These are phyloP conservation scores for Schizochytrium sp. DNA, from an alignment of 108 stramenopile genomes.

Conservation along the genomic window DNA sequence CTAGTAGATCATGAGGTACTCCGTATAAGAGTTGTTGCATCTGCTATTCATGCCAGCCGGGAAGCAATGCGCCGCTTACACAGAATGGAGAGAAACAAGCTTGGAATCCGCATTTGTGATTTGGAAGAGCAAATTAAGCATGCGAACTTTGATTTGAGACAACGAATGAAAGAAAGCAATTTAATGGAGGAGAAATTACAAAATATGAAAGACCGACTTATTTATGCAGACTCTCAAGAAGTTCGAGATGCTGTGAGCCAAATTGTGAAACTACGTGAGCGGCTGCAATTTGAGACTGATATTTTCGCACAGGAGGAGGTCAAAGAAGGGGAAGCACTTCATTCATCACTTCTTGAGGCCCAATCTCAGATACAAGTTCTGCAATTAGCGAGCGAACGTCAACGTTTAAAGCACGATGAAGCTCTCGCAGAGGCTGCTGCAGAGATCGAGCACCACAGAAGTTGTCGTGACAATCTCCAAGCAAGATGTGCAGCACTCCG, in stretches of 20 bases:
- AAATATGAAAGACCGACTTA: not conserved
- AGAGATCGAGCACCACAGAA: slow-evolving; percentile 9
- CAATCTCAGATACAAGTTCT: not conserved
- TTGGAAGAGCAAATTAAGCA: not conserved
- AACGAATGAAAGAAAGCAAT: not conserved
- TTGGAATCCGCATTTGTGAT: not conserved
- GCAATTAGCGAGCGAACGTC: not conserved
- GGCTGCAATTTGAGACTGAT: not conserved
- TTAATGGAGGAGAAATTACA: not conserved
- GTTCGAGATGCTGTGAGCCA: not conserved
- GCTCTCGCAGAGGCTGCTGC: not conserved
- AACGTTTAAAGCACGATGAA: not conserved
- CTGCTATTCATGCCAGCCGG: not conserved
- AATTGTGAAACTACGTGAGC: not conserved
- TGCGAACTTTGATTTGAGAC: not conserved
- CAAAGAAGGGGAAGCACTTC: not conserved
- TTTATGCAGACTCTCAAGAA: slow-evolving; percentile 9
- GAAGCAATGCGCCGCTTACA: not conserved
- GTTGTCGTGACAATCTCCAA: not conserved
- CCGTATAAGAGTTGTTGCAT: not conserved
- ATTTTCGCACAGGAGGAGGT: not conserved
- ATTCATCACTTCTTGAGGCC: not conserved
- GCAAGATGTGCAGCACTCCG: not conserved
- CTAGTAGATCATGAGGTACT: not conserved
- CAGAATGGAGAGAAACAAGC: not conserved